Base-by-base conservation (phyloP, 306 rosid species). In the Inga laurina region DNA sequence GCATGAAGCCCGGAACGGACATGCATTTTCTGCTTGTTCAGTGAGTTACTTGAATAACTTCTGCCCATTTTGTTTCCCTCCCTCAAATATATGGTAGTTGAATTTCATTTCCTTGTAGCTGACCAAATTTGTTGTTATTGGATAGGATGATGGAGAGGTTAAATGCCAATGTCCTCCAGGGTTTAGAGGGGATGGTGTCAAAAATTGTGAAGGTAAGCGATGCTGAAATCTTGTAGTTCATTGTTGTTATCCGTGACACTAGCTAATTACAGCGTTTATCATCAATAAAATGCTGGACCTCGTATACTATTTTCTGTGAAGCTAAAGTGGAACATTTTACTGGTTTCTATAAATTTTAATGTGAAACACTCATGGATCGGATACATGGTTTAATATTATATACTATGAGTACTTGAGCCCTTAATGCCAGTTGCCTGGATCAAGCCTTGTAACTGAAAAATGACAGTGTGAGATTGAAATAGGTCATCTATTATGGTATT, bases 111-210 rank as follows among this genome's bases (percentile, higher is more conserved):
- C 21, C 43, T 73, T 46, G 61, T 37, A 48, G 18, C 24, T 46
- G 61, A 73, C 43, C 21, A 8, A 84, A 22, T 79, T 62, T 74
- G 32, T 43, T 70, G 65, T 72, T 81, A 8, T 79, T 67, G 69
- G 66, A 59, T 91, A 94, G 98, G 98, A 94, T 81, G 64, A 85
- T 64, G 97, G 94, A 66, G 87, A 88, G 82, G 85, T 89, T 72
- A 90, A 88, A 85, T 94, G 98, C 80, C 83, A 86, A 78, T 94
- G 98, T 86, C 98, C 98, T 75, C 21, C 82, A 16, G 98, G 98
- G 75, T 93, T 94, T 85, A 89, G 48, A 86, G 98, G 98, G 41
- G 94, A 94, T 62, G 98, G 97, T 79, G 88, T 94, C 79, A 91
- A 91, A 81, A 91, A 77, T 61, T 94, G 98, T 71, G 90, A 48